Percentiles rank a stretch among this genome's conserved stretches.
Evolutionary conservation across 805 yeast genomes (phyloP).

Genomic region (Barnettozyma pratensis): DNA sequence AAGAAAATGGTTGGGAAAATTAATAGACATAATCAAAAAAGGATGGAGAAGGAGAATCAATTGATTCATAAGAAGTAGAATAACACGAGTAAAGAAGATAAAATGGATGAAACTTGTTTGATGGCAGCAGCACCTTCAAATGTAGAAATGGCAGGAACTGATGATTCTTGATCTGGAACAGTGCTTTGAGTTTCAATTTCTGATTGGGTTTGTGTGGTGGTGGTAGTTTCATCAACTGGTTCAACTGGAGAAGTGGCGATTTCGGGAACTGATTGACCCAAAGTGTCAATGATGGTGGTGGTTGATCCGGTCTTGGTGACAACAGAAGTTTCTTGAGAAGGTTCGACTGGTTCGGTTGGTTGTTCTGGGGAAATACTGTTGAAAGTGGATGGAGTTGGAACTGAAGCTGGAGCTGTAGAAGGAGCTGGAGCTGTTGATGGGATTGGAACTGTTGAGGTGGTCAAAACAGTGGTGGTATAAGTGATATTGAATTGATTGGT

Average conservation of each 20-base stretch:
- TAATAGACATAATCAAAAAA: background rate
- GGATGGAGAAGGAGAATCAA: background rate
- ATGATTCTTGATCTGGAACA: background rate
- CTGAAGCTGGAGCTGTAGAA: background rate
- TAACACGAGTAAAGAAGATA: background rate
- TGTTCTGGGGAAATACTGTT: slow-evolving; percentile 2
- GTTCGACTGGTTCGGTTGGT: background rate
- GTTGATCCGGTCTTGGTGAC: background rate
- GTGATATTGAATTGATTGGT: background rate
- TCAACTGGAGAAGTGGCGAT: background rate
- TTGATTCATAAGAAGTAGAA: background rate
- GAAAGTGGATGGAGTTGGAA: background rate
- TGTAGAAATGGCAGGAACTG: slow-evolving; percentile 1
- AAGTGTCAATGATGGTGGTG: background rate
- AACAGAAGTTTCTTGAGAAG: background rate
- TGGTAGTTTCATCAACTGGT: background rate
- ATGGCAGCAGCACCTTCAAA: slow-evolving; percentile 1
- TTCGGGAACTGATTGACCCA: background rate
- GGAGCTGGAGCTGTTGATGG: background rate
- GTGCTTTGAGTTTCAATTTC: background rate
- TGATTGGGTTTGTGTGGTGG: background rate
- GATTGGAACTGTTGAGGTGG: background rate
- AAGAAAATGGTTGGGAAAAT: too few species aligned
- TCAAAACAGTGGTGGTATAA: background rate
- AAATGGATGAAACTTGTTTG: background rate